Conservation (phyloP, 2,329 filamentous ascomycete genomes). For the Madurella mycetomatis region DNA sequence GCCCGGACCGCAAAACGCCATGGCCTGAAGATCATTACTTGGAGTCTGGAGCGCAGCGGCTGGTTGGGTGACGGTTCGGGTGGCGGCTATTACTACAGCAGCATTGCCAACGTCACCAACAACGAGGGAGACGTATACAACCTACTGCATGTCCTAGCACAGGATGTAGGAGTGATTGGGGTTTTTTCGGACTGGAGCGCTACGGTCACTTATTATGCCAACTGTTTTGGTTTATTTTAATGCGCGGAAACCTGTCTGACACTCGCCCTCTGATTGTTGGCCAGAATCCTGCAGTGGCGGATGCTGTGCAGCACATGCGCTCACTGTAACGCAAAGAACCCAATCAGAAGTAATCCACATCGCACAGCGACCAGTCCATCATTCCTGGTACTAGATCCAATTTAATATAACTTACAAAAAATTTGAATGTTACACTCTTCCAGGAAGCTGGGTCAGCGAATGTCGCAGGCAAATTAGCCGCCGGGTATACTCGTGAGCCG, state of each 20-base stretch:
- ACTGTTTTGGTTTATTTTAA: conserved; percentile 51
- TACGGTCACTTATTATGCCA: conserved; percentile 67
- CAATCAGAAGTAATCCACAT: no score
- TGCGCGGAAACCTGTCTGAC: not conserved
- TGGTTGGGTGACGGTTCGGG: conserved; percentile 49
- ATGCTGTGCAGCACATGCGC: no score
- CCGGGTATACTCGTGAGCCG: conserved; percentile 1
- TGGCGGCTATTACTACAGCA: conserved; percentile 53
- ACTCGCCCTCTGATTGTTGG: not conserved
- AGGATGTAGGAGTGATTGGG: conserved; percentile 55
- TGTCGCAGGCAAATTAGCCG: conserved; percentile 2
- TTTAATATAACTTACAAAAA: no score
- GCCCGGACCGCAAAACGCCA: conserved; percentile 56
- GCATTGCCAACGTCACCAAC: conserved; percentile 50
- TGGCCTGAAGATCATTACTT: conserved; percentile 62
- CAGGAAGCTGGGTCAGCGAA: no score
- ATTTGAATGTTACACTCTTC: no score
- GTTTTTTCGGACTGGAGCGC: conserved; percentile 68
- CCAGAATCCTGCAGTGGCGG: no score
- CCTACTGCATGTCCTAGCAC: conserved; percentile 60
- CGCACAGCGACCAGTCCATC: no score
- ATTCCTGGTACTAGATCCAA: no score
- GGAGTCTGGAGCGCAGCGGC: conserved; percentile 64
- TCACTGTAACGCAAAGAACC: no score
- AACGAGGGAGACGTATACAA: conserved; percentile 64